Evolutionary conservation across 2,329 filamentous ascomycete species (phyloP).

Genomic region (Sclerotinia borealis): DNA sequence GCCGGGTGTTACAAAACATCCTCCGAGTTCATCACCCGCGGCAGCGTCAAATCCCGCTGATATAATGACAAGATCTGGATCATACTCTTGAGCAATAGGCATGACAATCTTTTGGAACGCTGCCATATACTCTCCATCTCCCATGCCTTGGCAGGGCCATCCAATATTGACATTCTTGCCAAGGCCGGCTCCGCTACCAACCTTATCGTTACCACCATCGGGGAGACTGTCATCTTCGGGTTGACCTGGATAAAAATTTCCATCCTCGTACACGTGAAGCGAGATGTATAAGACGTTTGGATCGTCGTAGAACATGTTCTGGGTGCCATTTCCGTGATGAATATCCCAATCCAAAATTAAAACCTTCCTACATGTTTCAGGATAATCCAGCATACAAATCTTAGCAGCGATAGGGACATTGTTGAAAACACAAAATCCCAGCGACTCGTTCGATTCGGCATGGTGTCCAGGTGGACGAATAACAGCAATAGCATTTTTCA

Average conservation of each 20-base stretch:
- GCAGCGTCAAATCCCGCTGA: conserved; percentile 96
- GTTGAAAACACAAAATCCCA: conserved; percentile 97
- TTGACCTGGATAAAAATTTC: conserved; percentile 75
- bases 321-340: conserved; percentile 82
- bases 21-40: conserved; percentile 84
- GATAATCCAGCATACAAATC: conserved; percentile 77
- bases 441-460: conserved; percentile 76
- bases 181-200: conserved; percentile 47
- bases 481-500: conserved; percentile 93
- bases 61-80: conserved; percentile 90
- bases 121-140: conserved; percentile 92
- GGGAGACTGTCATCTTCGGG: conserved; percentile 55
- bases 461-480: conserved; percentile 95
- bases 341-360: conserved; percentile 91
- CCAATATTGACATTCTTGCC: conserved; percentile 63
- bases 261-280: conserved; percentile 79
- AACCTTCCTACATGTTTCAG: conserved; percentile 76
- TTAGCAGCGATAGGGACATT: conserved; percentile 92
- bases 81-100: conserved; percentile 90
- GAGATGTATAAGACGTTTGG: conserved; percentile 96
- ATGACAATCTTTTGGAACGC: conserved; percentile 95
- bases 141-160: conserved; percentile 72
- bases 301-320: conserved; percentile 93
- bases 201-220: conserved; percentile 56
- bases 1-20: conserved; percentile 82